These are phyloP conservation scores for Coniochaeta sp. DNA, from an alignment of 2,329 filamentous ascomycete genomes.

Conservation along the genomic window DNA sequence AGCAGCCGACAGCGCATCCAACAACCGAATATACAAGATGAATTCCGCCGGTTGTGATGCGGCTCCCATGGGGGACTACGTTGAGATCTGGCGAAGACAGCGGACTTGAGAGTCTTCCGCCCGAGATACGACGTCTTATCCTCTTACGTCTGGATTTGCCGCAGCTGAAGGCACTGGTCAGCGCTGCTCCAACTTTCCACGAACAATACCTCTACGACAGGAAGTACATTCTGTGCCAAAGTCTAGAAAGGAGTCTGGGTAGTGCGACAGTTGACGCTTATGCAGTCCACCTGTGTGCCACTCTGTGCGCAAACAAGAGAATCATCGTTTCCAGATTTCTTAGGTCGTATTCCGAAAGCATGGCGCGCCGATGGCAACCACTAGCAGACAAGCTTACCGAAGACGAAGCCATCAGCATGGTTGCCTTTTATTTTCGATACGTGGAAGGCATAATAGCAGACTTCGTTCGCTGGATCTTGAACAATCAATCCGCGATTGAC, in stretches of 20 bases:
- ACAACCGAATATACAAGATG: too few relatives aligned
- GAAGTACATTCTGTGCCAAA: slow-evolving; percentile 11
- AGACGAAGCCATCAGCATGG: not conserved
- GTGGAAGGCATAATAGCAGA: not conserved
- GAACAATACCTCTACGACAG: slow-evolving; percentile 16
- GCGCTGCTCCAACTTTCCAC: slow-evolving; percentile 17
- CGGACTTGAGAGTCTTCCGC: slow-evolving; percentile 8
- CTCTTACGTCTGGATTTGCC: slow-evolving; percentile 12
- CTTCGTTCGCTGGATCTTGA: not conserved
- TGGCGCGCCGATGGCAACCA: not conserved
- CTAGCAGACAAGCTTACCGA: not conserved
- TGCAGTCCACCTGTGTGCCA: slow-evolving; percentile 3
- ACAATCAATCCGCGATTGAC: not conserved
- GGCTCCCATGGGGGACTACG: too few relatives aligned
- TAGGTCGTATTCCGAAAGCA: not conserved
- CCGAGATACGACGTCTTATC: slow-evolving; percentile 16
- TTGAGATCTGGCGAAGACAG: too few relatives aligned
- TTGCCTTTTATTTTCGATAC: not conserved
- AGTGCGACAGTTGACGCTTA: slow-evolving; percentile 9
- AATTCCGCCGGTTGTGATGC: too few relatives aligned
- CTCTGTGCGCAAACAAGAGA: not conserved
- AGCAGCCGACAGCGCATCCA: too few relatives aligned
- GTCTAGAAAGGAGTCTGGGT: slow-evolving; percentile 11
- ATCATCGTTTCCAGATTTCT: not conserved
- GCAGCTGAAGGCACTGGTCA: slow-evolving; percentile 13